phyloP scores from a whole-genome alignment of 2,329 filamentous ascomycete genomes.

The Exophiala sp. region DNA sequence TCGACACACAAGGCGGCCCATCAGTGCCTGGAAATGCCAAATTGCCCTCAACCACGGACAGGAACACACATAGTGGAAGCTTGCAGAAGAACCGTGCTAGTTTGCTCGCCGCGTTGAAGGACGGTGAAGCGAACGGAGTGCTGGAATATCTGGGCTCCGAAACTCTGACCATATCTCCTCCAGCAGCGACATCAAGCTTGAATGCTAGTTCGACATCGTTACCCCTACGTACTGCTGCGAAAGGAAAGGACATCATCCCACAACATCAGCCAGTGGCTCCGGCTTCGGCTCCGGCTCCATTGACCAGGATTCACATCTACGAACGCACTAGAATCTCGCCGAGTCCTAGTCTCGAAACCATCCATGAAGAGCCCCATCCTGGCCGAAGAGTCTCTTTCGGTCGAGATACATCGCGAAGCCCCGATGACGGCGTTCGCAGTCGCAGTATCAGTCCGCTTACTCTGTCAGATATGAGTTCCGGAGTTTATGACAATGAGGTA shows the following conservation, averaged over 20 bases:
- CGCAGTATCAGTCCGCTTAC: slow-evolving; percentile 9
- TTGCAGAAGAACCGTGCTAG: slow-evolving; percentile 9
- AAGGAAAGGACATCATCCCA: neutral
- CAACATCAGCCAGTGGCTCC: neutral
- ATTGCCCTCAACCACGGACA: neutral
- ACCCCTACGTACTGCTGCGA: neutral
- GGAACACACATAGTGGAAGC: neutral
- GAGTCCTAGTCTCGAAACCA: slow-evolving; percentile 12
- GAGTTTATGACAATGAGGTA: neutral
- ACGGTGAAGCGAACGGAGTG: neutral
- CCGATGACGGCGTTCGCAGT: neutral
- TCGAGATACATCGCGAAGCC: neutral
- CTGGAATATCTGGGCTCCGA: neutral
- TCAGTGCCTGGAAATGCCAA: slow-evolving; percentile 1
- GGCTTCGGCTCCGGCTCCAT: slow-evolving; percentile 2
- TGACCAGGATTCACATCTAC: slow-evolving; percentile 3
- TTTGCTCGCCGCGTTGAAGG: slow-evolving; percentile 12
- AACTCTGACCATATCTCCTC: neutral
- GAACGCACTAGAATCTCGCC: slow-evolving; percentile 9
- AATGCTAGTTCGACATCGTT: neutral
- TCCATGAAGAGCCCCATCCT: slow-evolving; percentile 17
- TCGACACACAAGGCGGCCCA: slow-evolving; percentile 18
- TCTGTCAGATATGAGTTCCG: slow-evolving; percentile 1
- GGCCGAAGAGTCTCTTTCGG: slow-evolving; percentile 6
- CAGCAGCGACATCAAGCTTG: neutral